Base-by-base conservation (phyloP, 371 early-diverging fungal genomes). In the Rhizopus sp. region DNA sequence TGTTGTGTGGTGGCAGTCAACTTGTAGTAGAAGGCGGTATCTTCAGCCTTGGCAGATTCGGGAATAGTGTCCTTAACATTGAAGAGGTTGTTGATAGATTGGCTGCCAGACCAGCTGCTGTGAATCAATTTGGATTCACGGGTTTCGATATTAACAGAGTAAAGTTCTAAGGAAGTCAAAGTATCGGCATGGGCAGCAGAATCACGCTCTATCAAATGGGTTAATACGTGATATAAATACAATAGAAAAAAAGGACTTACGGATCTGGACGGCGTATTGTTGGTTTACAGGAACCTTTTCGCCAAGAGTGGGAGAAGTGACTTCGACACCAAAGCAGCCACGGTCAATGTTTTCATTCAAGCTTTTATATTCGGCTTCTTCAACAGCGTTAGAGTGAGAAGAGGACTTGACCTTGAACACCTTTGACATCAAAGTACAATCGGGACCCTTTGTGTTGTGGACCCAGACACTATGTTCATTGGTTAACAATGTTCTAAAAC, bases 371-470 rank as follows among this genome's bases (percentile, higher is more conserved):
- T 64, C 70, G 31, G 63, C 60, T 49, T 66, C 71, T 57, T 64
- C 69, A 29, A 55, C 67, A 46, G 68, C 72, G 49, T 78, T 78
- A 50, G 55, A 60, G 48, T 78, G 79, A 53, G 66, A 62, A 45
- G 70, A 57, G 3, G 62, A 60, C 41, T 64, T 62, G 62, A 64
- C 73, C 59, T 69, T 67, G 72, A 78, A 75, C 38, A 78, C 75
- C 73, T 78, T 72, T 65, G 73, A 68, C 75, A 75, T 75, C 55
- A 75, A 68, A 35, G 75, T 75, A 65, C 78, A 78, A 62, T 78
- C 76, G 50, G 79, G 76, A 67, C 74, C 72, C 39, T 60, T 56
- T 33, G 54, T 54, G 60, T 75, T 75, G 66, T 68, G 68, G 42
- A 74, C 70, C 74, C 70, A 70, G 46, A 70, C 68, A 68, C 73